These are phyloP conservation scores for Coemansia interrupta DNA, from an alignment of 192 early-diverging fungal species.

Conservation along the genomic window DNA sequence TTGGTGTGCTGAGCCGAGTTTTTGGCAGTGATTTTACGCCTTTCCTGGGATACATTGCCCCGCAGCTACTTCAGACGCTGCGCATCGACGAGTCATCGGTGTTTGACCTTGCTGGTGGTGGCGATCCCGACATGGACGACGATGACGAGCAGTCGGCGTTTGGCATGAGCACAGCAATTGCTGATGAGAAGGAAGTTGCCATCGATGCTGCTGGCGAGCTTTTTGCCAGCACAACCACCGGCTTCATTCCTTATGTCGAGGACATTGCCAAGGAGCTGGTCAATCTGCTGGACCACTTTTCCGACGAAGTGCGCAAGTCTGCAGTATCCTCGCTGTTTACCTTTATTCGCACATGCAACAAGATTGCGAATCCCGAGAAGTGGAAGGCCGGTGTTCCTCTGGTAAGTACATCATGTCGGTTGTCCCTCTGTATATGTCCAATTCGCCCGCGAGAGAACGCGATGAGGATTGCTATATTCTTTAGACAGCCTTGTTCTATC, in stretches of 20 bases:
- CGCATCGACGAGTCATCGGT: constrained; percentile 63
- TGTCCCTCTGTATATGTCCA: too few relatives aligned
- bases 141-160: constrained; percentile 61
- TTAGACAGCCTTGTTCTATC: too few relatives aligned
- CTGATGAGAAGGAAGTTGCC: constrained; percentile 91
- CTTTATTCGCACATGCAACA: constrained; percentile 75
- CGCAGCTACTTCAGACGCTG: constrained; percentile 77
- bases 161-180: constrained; percentile 72
- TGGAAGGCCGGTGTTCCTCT: constrained; percentile 79
- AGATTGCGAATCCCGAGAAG: constrained; percentile 60
- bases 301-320: constrained; percentile 79
- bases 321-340: constrained; percentile 67
- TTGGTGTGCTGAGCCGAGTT: constrained; percentile 75
- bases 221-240: constrained; percentile 67
- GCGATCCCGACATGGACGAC: constrained; percentile 49
- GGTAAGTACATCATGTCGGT: constrained; percentile 18
- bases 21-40: constrained; percentile 80
- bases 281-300: constrained; percentile 68
- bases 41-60: constrained; percentile 72
- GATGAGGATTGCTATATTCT: too few relatives aligned
- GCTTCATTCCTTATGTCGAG: constrained; percentile 85
- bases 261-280: constrained; percentile 63
- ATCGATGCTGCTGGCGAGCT: constrained; percentile 85
- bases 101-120: constrained; percentile 19
- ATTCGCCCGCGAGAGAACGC: too few relatives aligned